These are phyloP conservation scores for Talinum fruticosum DNA, from an alignment of 148 eudicot genomes.

Conservation along the genomic window DNA sequence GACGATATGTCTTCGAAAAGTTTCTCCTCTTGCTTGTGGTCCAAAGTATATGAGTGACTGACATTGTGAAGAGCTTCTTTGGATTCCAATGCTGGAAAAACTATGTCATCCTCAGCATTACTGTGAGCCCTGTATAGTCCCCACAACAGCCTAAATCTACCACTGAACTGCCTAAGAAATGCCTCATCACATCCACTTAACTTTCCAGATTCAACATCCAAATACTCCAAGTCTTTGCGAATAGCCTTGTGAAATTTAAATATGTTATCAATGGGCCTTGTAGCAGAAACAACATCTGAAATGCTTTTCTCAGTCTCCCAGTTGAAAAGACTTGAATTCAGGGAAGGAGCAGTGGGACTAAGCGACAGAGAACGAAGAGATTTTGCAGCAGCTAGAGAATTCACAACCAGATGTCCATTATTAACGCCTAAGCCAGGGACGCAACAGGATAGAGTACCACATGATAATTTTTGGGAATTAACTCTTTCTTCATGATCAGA, in stretches of 20 bases:
- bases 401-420: slow-evolving; percentile 47
- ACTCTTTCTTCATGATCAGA: slow-evolving; percentile 27
- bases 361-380: slow-evolving; percentile 79
- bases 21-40: slow-evolving; percentile 93
- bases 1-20: slow-evolving; percentile 90
- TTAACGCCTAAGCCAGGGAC: slow-evolving; percentile 92
- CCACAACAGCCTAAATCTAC: slow-evolving; percentile 89
- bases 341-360: slow-evolving; percentile 81
- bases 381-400: slow-evolving; percentile 63
- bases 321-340: slow-evolving; percentile 84
- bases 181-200: slow-evolving; percentile 66
- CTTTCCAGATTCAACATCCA: slow-evolving; percentile 91
- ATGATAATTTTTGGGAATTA: slow-evolving; percentile 37
- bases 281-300: slow-evolving; percentile 41
- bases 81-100: slow-evolving; percentile 92
- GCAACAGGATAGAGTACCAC: slow-evolving; percentile 67
- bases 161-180: slow-evolving; percentile 80
- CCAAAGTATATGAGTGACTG: slow-evolving; percentile 95
- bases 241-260: slow-evolving; percentile 94
- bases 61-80: slow-evolving; percentile 97
- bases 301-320: slow-evolving; percentile 74
- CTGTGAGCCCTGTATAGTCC: slow-evolving; percentile 97
- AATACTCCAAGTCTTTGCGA: slow-evolving; percentile 91
- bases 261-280: slow-evolving; percentile 88
- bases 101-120: slow-evolving; percentile 96